phyloP scores from a whole-genome alignment of 768 basidiomycete genomes.

The Fomitopsis pulvina region DNA sequence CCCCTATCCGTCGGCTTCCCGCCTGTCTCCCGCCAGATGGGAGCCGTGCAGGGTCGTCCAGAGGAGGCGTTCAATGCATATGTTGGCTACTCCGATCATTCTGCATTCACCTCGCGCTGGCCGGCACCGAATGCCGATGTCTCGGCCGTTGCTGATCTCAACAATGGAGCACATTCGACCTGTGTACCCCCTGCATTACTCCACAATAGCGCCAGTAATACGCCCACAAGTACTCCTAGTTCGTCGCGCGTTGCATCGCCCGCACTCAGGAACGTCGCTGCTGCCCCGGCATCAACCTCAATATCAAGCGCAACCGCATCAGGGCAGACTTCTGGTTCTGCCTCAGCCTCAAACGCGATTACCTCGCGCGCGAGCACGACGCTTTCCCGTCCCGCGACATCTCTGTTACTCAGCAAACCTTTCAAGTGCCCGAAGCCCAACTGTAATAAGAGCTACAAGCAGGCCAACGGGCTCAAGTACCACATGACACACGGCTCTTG shows the following conservation, averaged over 20 bases:
- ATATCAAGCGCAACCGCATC: conserved; percentile 14
- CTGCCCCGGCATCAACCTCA: conserved; percentile 23
- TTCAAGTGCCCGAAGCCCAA: conserved; percentile 93
- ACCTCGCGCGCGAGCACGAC: conserved; percentile 37
- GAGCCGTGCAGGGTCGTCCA: conserved; percentile 22
- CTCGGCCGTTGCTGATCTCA: conserved; percentile 16
- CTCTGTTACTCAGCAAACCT: conserved; percentile 72
- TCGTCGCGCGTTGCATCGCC: conserved; percentile 37
- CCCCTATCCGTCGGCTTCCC: conserved; percentile 30
- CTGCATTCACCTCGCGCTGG: conserved; percentile 22
- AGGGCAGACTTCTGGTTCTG: conserved; percentile 17
- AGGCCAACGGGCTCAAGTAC: conserved; percentile 92
- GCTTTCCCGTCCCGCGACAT: conserved; percentile 45
- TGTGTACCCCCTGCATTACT: conserved; percentile 67
- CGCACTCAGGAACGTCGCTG: conserved; percentile 17
- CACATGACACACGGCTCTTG: conserved; percentile 91
- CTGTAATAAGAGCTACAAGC: conserved; percentile 95
- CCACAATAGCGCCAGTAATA: conserved; percentile 34
- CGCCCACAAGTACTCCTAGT: conserved; percentile 42
- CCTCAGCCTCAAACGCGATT: conserved; percentile 16
- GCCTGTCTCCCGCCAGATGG: conserved; percentile 23
- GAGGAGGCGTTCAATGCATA: conserved; percentile 64
- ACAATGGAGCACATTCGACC: conserved; percentile 28
- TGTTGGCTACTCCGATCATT: conserved; percentile 62
- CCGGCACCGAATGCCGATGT: conserved; percentile 11